Evolutionary conservation across 345 rosid species (phyloP).

Genomic region (Aurinia saxatilis): DNA sequence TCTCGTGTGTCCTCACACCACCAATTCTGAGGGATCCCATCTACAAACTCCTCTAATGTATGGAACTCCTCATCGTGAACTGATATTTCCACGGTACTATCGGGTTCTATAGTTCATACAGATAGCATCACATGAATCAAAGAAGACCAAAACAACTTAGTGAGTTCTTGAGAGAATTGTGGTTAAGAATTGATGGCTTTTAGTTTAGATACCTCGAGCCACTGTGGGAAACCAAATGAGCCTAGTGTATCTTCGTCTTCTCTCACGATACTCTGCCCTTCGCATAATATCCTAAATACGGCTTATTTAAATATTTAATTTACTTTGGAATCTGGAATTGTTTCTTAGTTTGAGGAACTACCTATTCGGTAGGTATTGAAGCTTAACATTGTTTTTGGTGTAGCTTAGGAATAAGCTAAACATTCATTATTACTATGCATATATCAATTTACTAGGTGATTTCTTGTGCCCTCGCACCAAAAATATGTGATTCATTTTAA

Average conservation of each 20-base stretch:
- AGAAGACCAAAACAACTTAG: background rate
- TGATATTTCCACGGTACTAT: slow-evolving; percentile 47
- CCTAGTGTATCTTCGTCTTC: slow-evolving; percentile 63
- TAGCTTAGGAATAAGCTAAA: too few species aligned
- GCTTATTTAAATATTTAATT: too few species aligned
- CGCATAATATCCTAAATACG: slow-evolving; percentile 56
- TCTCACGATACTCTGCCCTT: slow-evolving; percentile 51
- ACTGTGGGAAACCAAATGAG: slow-evolving; percentile 72
- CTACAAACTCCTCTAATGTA: slow-evolving; percentile 68
- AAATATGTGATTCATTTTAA: too few species aligned
- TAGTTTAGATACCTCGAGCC: slow-evolving; percentile 77
- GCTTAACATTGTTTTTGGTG: too few species aligned
- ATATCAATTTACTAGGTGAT: too few species aligned
- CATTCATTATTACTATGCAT: too few species aligned
- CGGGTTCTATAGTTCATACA: slow-evolving; percentile 67
- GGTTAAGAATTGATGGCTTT: background rate
- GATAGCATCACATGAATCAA: slow-evolving; percentile 68
- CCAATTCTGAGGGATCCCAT: slow-evolving; percentile 87
- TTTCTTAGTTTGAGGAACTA: too few species aligned
- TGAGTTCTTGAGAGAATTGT: background rate
- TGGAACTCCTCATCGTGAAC: slow-evolving; percentile 82
- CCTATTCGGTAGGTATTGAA: too few species aligned
- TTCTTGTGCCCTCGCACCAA: too few species aligned
- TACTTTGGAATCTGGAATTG: too few species aligned
- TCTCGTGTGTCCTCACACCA: slow-evolving; percentile 87